A percentile compares a stretch with the other conserved stretches of the same genome.
Conservation (phyloP, 106 monocot genomes). For the Allium cepa region DNA sequence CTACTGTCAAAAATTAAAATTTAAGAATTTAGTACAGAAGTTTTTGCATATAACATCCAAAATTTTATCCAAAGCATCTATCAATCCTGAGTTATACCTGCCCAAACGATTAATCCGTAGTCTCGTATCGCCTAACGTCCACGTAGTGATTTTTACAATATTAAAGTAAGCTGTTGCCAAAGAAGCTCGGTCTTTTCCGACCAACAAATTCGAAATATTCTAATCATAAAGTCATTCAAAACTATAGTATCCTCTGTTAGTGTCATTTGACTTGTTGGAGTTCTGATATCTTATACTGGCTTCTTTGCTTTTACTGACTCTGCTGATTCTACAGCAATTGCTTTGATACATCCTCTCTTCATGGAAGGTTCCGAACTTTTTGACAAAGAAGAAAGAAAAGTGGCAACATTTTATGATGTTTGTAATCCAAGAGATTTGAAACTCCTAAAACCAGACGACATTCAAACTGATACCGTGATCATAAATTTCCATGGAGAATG, state of each 20-base stretch:
- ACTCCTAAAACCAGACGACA: constrained; percentile 31
- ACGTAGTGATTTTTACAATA: too few species aligned
- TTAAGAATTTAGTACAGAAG: too few species aligned
- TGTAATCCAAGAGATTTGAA: constrained; percentile 48
- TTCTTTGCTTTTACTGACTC: neutral
- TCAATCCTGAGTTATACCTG: too few species aligned
- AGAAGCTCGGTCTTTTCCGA: too few species aligned
- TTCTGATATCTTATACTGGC: neutral
- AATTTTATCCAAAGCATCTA: too few species aligned
- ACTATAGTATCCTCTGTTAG: neutral
- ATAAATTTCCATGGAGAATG: constrained; percentile 55
- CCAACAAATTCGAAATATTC: too few species aligned
- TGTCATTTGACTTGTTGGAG: neutral
- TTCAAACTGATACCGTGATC: constrained; percentile 31
- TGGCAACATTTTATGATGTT: constrained; percentile 49
- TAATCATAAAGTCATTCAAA: neutral
- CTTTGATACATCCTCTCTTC: constrained; percentile 61
- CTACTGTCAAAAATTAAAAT: too few species aligned
- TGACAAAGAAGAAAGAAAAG: constrained; percentile 27
- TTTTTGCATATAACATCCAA: too few species aligned
- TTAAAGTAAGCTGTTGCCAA: too few species aligned
- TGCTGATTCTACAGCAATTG: constrained; percentile 40
- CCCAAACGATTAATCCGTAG: too few species aligned
- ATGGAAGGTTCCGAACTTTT: constrained; percentile 38
- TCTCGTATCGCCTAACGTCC: too few species aligned